phyloP scores from a whole-genome alignment of 2,329 filamentous ascomycete species.

The Cryphonectria japonica region DNA sequence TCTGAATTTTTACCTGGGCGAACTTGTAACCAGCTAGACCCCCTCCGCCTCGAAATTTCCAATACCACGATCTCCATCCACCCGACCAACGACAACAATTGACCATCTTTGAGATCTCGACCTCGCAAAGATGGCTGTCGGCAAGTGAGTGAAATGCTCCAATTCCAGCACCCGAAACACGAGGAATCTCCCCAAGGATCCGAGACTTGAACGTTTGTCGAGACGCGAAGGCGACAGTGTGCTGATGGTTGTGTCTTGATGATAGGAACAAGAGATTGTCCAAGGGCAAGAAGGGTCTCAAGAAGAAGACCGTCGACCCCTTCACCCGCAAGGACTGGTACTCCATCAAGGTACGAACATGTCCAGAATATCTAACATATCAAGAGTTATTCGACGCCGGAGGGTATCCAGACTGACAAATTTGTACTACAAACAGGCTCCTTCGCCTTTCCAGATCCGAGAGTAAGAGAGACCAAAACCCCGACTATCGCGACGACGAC shows the following conservation, averaged over 20 bases:
- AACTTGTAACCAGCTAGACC: constrained; percentile 14
- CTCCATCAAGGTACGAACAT: constrained; percentile 78
- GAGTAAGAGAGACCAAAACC: constrained; percentile 70
- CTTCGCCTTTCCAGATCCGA: constrained; percentile 92
- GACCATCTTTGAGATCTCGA: constrained; percentile 49
- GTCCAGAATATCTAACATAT: background rate
- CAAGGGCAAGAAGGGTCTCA: constrained; percentile 99
- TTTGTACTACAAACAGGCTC: constrained; percentile 62
- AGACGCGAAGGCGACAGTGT: constrained; percentile 11
- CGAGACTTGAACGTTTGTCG: constrained; percentile 6
- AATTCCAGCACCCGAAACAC: constrained; percentile 29
- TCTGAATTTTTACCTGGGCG: constrained; percentile 19
- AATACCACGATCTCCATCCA: constrained; percentile 34
- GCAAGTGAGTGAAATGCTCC: constrained; percentile 52
- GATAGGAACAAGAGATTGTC: constrained; percentile 99
- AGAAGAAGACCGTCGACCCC: constrained; percentile 98
- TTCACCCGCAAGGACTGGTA: constrained; percentile 99
- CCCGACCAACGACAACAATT: constrained; percentile 44
- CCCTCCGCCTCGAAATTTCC: constrained; percentile 31
- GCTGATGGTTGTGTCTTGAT: constrained; percentile 34
- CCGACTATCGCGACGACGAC: constrained; percentile 17
- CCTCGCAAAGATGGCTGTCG: constrained; percentile 64
- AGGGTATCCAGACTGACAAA: constrained; percentile 32
- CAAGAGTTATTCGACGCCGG: background rate
- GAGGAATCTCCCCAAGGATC: background rate